Evolutionary conservation across 768 basidiomycete species (phyloP), one percentile per base, ranked within the genome.

Genomic region (Boletellus ananas): DNA sequence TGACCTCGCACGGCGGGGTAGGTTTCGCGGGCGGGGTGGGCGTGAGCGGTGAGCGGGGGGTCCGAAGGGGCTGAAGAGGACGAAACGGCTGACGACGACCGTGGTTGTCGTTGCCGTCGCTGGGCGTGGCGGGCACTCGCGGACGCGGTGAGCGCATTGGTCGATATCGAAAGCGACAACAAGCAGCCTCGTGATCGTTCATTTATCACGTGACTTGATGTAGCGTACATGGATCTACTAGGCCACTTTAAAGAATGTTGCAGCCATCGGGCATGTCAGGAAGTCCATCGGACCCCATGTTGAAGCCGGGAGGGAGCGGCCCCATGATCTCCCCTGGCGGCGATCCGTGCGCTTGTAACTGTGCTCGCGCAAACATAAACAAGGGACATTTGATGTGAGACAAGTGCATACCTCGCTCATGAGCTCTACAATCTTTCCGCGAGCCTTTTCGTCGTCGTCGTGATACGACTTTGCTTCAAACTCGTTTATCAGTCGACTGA

Each of bases 281-380:
- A 51, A 75, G 61, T 12, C 83, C 83, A 43, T 86, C 83, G 2
- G 72, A 41, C 0, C 79, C 81, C 21, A 84, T 54, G 7, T 69
- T 73, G 25, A 81, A 67, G n/a, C 86, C 88, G 3, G 87, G 78
- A 0, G 91, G 91, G 42, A 93, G 72, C 0, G 83, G 79, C 1
- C 90, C 91, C 87, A 93, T 91, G 43, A 93, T 77, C 58, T 90
- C 88, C 17, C 79, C 61, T 3, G 91, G 91, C 0, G 90, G 91
- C 4, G 85, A 78, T 6, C 91, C 90, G 48, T 81, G 76, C 3
- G 74, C 71, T 75, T 94, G 90, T 77, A 94, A 8, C 61, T 64
- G 39, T 18, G 10, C 14, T 6, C 2, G n/a, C 6, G 31, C 20
- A 18, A 25, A n/a, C 23, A 25, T 52, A 6, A 52, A 38, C 27